Evolutionary conservation across 495 filamentous ascomycete species (phyloP), one percentile per base, ranked within the genome.

Genomic region (Hypoxylon rickii): DNA sequence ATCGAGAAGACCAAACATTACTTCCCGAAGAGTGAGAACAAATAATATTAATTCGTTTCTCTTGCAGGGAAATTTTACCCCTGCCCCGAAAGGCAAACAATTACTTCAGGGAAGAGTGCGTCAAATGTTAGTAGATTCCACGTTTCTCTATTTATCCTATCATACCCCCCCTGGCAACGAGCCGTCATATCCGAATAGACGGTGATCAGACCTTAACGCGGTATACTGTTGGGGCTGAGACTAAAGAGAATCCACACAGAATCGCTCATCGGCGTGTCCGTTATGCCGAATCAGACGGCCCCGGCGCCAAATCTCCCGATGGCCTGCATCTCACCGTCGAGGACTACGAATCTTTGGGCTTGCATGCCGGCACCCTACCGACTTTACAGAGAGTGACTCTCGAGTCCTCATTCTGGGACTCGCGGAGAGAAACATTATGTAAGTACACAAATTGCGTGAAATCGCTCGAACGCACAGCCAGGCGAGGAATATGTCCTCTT

Each of bases 351-450:
- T 56, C 66, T 20, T 34, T 71, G n/a, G 59, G 53, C 8, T 41
- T 71, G 40, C 68, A 71, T 24, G 61, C 68, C 0, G 64, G 55
- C 7, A 71, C 68, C 8, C 33, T 71, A 17, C 61, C 67, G 8
- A 61, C 61, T 18, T 17, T 67, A 40, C 56, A 54, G 17, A 61
- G 68, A 7, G 59, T 65, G 3, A 71, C 68, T 10, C 66, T 53
- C 19, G 68, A 71, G 48, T 69, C 64, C 36, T 60, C 49, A 12
- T 67, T 69, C 43, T 71, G 68, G 68, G 64, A 71, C 49, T 51
- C 63, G 18, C 66, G 57, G 44, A 55, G 46, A 36, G 65, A 68
- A 49, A 62, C 61, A 39, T 47, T 67, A 39, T 51, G 65, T 67
- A 45, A 67, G 65, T 62, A 37, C 24, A 4, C 24, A 29, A 4